These are phyloP conservation scores for Salix dunnii DNA, from an alignment of 345 rosid genomes.

Conservation along the genomic window DNA sequence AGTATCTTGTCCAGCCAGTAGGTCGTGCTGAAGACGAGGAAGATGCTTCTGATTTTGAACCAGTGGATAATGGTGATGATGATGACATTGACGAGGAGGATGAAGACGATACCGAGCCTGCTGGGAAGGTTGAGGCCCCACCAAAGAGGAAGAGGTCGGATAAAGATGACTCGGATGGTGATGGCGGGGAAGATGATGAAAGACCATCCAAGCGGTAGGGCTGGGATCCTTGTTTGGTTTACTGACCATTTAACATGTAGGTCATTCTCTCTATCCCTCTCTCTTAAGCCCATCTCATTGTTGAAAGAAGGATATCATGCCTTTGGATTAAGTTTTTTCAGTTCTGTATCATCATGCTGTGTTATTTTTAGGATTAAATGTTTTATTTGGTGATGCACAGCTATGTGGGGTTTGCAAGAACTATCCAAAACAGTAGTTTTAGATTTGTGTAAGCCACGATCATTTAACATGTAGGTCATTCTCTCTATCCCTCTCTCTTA, in stretches of 20 bases:
- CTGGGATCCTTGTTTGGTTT: slow-evolving; percentile 21
- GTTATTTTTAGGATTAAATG: slow-evolving; percentile 21
- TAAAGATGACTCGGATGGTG: slow-evolving; percentile 49
- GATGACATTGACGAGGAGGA: slow-evolving; percentile 47
- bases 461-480: slow-evolving; percentile 36
- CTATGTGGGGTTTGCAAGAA: slow-evolving; percentile 15
- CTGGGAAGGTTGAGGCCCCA: slow-evolving; percentile 63
- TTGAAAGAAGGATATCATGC: slow-evolving; percentile 31
- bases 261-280: slow-evolving; percentile 42
- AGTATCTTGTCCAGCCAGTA: slow-evolving; percentile 76
- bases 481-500: slow-evolving; percentile 27
- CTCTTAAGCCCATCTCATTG: slow-evolving; percentile 19
- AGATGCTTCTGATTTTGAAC: slow-evolving; percentile 85
- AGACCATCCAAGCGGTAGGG: slow-evolving; percentile 89
- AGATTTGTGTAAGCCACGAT: slow-evolving; percentile 24
- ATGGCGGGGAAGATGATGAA: slow-evolving; percentile 70
- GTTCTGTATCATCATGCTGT: slow-evolving; percentile 23
- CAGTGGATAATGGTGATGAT: slow-evolving; percentile 62
- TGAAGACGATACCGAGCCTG: slow-evolving; percentile 5
- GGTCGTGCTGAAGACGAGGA: slow-evolving; percentile 83
- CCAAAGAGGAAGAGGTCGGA: slow-evolving; percentile 64
- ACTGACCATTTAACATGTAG: slow-evolving; percentile 31
- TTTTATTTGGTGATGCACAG: slow-evolving; percentile 22
- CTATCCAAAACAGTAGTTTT: slow-evolving; percentile 10
- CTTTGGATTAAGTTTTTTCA: slow-evolving; percentile 20